These are phyloP conservation scores for Medicago arabica DNA, from an alignment of 306 rosid species.

Conservation along the genomic window DNA sequence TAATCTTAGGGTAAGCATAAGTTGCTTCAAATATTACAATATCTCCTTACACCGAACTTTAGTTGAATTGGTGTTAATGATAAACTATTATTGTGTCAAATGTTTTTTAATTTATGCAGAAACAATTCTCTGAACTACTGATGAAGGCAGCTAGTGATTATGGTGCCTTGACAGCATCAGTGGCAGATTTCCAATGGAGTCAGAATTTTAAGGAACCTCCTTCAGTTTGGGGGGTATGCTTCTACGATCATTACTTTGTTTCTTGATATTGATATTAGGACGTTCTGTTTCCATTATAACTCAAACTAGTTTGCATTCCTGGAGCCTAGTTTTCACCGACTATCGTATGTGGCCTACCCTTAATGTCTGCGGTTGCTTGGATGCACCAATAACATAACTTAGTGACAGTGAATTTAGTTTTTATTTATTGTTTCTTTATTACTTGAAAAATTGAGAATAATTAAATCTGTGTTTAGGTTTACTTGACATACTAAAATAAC, in stretches of 20 bases:
- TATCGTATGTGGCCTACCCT: not conserved
- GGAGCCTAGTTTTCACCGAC: constrained; percentile 9
- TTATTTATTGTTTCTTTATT: not conserved
- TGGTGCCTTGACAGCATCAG: constrained; percentile 94
- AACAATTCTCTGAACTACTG: constrained; percentile 90
- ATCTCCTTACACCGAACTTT: not conserved
- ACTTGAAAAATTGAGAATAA: constrained; percentile 18
- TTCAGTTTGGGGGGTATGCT: constrained; percentile 95
- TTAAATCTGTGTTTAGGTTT: constrained; percentile 1
- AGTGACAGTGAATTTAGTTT: not conserved
- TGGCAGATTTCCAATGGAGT: constrained; percentile 97
- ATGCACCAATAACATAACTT: constrained; percentile 10
- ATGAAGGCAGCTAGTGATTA: constrained; percentile 99
- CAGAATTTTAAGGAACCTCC: constrained; percentile 97
- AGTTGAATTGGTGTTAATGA: constrained; percentile 18
- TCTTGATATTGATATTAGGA: constrained; percentile 16
- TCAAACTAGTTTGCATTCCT: constrained; percentile 16
- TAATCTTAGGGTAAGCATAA: not conserved
- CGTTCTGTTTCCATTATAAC: constrained; percentile 18
- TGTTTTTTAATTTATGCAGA: constrained; percentile 63
- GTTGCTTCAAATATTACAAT: constrained; percentile 25
- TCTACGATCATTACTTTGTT: constrained; percentile 39
- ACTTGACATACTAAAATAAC: not conserved
- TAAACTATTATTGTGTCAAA: constrained; percentile 1
- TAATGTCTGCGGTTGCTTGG: not conserved